Conservation (phyloP, 2,329 filamentous ascomycete genomes). For the Botrytis aclada region DNA sequence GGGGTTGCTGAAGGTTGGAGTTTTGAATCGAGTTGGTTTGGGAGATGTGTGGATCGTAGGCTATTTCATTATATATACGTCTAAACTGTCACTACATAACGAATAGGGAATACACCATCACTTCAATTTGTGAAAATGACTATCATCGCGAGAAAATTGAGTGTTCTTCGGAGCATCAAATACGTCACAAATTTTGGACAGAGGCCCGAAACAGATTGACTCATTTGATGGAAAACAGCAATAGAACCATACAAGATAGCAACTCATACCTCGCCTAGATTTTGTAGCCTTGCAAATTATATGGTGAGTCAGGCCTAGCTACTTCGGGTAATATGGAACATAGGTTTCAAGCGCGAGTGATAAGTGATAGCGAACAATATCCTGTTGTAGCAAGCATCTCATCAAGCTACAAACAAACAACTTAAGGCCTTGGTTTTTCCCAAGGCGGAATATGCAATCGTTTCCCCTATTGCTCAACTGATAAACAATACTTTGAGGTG, state of each 20-base stretch:
- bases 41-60: not conserved
- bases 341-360: too few species aligned
- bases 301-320: not conserved
- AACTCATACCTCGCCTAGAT: not conserved
- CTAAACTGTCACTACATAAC: not conserved
- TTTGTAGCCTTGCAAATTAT: not conserved
- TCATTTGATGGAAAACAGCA: not conserved
- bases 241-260: not conserved
- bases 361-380: not conserved
- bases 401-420: not conserved
- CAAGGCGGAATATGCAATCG: not conserved
- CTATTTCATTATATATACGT: not conserved
- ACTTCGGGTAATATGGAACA: not conserved
- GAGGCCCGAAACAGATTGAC: not conserved
- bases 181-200: not conserved
- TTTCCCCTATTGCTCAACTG: not conserved
- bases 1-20: too few species aligned
- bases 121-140: not conserved
- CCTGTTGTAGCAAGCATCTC: not conserved
- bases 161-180: not conserved
- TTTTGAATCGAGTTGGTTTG: not conserved
- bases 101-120: not conserved
- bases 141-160: not conserved
- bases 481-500: not conserved
- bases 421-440: not conserved